A percentile compares a stretch with the other conserved stretches of the same genome.
These are phyloP conservation scores for Zarea fungicola DNA, from an alignment of 2,329 filamentous ascomycete genomes.

Conservation along the genomic window DNA sequence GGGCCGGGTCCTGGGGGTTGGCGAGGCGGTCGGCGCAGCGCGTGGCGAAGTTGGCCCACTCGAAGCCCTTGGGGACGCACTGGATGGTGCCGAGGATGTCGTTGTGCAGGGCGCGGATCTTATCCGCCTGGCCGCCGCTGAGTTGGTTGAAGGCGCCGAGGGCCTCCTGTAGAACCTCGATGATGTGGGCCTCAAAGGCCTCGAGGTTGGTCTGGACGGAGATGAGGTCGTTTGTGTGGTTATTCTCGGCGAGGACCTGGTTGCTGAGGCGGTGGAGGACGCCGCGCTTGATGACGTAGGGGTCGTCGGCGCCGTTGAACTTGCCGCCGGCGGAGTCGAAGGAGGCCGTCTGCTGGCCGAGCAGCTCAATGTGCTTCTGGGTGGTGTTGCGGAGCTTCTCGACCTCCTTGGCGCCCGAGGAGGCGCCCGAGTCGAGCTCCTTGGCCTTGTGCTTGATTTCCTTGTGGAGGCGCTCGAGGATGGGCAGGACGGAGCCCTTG, in stretches of 20 bases:
- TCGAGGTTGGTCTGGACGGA: constrained; percentile 87
- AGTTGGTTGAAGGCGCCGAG: constrained; percentile 80
- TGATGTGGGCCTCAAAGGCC: constrained; percentile 79
- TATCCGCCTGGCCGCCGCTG: constrained; percentile 74
- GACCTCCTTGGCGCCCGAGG: constrained; percentile 83
- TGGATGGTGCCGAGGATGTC: constrained; percentile 77
- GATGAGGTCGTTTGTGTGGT: constrained; percentile 86
- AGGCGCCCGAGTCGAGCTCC: constrained; percentile 74
- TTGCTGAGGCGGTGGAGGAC: constrained; percentile 80
- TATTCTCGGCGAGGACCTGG: constrained; percentile 93
- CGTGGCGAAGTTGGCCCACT: constrained; percentile 80
- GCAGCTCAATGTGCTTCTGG: constrained; percentile 93
- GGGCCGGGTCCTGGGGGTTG: constrained; percentile 68
- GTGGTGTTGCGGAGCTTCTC: constrained; percentile 81
- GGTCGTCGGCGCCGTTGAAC: constrained; percentile 69
- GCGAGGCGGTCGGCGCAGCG: constrained; percentile 70
- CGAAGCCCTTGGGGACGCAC: constrained; percentile 75
- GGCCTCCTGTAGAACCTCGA: constrained; percentile 76
- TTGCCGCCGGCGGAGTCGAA: constrained; percentile 73
- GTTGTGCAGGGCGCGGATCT: constrained; percentile 71
- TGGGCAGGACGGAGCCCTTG: constrained; percentile 78
- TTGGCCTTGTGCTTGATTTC: constrained; percentile 97
- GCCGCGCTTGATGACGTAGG: constrained; percentile 79
- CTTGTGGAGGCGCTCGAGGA: constrained; percentile 84
- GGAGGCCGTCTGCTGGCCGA: constrained; percentile 77